Evolutionary conservation across 495 filamentous ascomycete genomes (phyloP), one percentile per base, ranked within the genome.

Genomic region (Lepidopterella palustris): DNA sequence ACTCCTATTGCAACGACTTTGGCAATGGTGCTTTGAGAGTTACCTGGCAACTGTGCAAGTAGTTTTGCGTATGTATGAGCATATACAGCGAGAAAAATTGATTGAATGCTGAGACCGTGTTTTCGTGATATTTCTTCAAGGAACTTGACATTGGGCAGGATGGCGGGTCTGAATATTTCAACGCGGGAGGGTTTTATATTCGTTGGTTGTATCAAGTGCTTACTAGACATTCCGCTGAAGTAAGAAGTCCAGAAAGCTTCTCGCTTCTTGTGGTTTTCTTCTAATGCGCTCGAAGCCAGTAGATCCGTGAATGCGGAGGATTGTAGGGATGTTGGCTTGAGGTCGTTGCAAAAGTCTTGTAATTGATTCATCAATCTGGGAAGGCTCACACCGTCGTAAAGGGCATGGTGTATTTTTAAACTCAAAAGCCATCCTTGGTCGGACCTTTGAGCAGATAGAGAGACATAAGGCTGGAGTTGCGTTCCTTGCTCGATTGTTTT

Each of bases 351-450:
- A 5, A 75, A 72, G 4, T 58, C 45, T 57, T 78, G 57, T 2
- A 83, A 71, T 48, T 77, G 69, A 6, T 74, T 49, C 1, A 83
- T 63, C 13, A 86, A 56, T 1, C 76, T 63, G 11, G 76, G 77
- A 45, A 85, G 70, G 50, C 79, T 79, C 59, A 82, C 75, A 9
- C 77, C 79, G 59, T 87, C 84, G 62, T 85, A 86, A 1, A 85
- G 62, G 11, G 80, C 80, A 65, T 86, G 84, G 63, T 85, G 83
- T 10, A 89, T 80, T 6, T 75, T 77, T 2, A 88, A 64, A 9
- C 68, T 58, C 26, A 74, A 61, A 9, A 79, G 24, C 58, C 55
- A 67, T 57, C 74, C 26, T 58, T 52, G 45, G 23, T 63, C 42
- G 24, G 48, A 11, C 50, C 70, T 35, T 49, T 71, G 50, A 54